Percentiles rank a stretch among this genome's conserved stretches.
phyloP scores from a whole-genome alignment of 176 grass and related monocot genomes.

The Oryza glumipatula region DNA sequence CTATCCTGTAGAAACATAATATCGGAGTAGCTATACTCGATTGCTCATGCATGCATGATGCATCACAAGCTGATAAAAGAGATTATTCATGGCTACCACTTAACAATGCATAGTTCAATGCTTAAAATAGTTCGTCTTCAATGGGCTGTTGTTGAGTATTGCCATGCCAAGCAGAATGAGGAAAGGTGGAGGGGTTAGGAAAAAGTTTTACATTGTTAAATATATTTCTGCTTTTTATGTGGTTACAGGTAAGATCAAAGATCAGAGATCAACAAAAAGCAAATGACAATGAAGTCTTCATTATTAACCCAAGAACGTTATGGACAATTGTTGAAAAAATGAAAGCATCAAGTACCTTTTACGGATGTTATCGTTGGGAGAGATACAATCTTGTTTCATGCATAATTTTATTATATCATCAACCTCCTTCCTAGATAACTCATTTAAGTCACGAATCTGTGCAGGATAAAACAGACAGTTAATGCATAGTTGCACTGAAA shows the following conservation, averaged over 20 bases:
- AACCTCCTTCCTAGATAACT: conserved; percentile 62
- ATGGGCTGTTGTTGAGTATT: not conserved
- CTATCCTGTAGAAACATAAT: not conserved
- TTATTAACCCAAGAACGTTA: not conserved
- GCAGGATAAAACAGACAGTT: conserved; percentile 15
- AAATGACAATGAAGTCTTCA: conserved; percentile 5
- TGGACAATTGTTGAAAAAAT: not conserved
- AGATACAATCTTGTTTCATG: conserved; percentile 68
- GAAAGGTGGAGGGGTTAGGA: not conserved
- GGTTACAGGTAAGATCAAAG: not conserved
- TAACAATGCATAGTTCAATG: conserved; percentile 11
- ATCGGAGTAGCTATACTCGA: conserved; percentile 2
- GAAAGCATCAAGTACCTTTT: conserved; percentile 38
- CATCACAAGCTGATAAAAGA: not conserved
- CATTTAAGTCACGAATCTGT: conserved; percentile 57
- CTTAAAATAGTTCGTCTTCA: not conserved
- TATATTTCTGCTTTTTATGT: not conserved
- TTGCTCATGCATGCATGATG: not conserved
- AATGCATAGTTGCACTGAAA: conserved; percentile 5
- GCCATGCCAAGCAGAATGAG: not conserved
- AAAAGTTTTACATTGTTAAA: not conserved
- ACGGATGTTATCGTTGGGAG: conserved; percentile 51
- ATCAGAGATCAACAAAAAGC: not conserved
- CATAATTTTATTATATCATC: conserved; percentile 65
- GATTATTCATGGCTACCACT: not conserved